phyloP scores from a whole-genome alignment of 306 rosid genomes.

The Rosa rugosa region DNA sequence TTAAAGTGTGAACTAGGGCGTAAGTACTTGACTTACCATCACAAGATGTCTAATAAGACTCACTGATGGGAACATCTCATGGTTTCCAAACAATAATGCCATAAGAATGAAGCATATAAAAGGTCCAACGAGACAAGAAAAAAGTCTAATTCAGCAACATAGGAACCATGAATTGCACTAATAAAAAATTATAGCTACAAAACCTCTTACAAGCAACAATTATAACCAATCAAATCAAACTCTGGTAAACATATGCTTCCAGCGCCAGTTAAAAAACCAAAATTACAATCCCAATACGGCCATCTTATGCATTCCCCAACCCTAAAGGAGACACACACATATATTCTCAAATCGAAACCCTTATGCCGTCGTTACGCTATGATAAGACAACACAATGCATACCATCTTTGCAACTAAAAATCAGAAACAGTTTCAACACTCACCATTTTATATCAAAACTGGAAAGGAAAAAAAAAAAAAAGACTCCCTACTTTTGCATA shows the following conservation, averaged over 20 bases:
- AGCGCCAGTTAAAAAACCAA: background rate
- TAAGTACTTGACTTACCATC: background rate
- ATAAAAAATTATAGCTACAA: background rate
- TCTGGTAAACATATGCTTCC: background rate
- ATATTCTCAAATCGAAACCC: background rate
- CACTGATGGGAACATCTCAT: background rate
- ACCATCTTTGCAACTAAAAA: background rate
- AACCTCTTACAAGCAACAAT: background rate
- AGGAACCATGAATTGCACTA: background rate
- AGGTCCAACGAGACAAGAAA: background rate
- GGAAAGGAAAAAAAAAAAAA: background rate
- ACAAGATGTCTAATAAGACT: background rate
- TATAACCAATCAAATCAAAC: background rate
- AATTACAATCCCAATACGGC: background rate
- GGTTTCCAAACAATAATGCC: background rate
- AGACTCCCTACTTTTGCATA: constrained; percentile 1
- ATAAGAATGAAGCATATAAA: background rate
- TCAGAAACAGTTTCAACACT: background rate
- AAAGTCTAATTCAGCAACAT: background rate
- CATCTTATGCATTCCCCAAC: background rate
- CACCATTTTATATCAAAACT: background rate
- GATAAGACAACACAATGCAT: background rate
- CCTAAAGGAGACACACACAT: background rate
- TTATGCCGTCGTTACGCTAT: background rate
- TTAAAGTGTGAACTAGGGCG: background rate